Evolutionary conservation across 257 asterid species (phyloP).

Genomic region (Scutellaria baicalensis): DNA sequence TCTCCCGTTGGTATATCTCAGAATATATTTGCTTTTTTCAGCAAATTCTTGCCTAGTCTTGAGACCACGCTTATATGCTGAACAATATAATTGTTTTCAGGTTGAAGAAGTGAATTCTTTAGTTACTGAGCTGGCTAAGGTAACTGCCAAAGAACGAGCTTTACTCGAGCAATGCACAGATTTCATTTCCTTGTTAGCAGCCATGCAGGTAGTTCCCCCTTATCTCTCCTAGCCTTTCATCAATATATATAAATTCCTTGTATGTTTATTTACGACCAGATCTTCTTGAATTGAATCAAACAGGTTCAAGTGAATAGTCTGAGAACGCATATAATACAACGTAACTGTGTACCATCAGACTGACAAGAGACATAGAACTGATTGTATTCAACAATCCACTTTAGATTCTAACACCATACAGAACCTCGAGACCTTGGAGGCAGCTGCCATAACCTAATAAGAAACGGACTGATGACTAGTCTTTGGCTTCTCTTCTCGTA

Average conservation of each 20-base stretch:
- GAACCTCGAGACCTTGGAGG: slow-evolving; percentile 33
- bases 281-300: not conserved
- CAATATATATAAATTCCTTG: too few relatives aligned
- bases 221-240: not conserved
- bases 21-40: not conserved
- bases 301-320: slow-evolving; percentile 44
- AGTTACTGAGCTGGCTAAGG: slow-evolving; percentile 55
- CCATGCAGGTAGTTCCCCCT: slow-evolving; percentile 32
- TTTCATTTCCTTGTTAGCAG: slow-evolving; percentile 42
- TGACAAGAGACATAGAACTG: slow-evolving; percentile 33
- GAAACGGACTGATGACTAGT: slow-evolving; percentile 21
- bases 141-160: slow-evolving; percentile 55
- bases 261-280: not conserved
- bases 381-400: slow-evolving; percentile 22
- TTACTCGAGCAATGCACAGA: slow-evolving; percentile 67
- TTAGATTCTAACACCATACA: slow-evolving; percentile 39
- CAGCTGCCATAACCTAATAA: slow-evolving; percentile 25
- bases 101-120: slow-evolving; percentile 53
- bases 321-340: slow-evolving; percentile 48
- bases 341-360: slow-evolving; percentile 27
- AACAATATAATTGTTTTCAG: slow-evolving; percentile 24
- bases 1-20: slow-evolving; percentile 49
- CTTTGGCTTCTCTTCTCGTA: slow-evolving; percentile 30
- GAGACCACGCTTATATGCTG: not conserved
- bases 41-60: not conserved